Percentiles rank a stretch among this genome's conserved stretches.
Evolutionary conservation across 106 monocot genomes (phyloP).

Genomic region (Apostasia shenzhenica): DNA sequence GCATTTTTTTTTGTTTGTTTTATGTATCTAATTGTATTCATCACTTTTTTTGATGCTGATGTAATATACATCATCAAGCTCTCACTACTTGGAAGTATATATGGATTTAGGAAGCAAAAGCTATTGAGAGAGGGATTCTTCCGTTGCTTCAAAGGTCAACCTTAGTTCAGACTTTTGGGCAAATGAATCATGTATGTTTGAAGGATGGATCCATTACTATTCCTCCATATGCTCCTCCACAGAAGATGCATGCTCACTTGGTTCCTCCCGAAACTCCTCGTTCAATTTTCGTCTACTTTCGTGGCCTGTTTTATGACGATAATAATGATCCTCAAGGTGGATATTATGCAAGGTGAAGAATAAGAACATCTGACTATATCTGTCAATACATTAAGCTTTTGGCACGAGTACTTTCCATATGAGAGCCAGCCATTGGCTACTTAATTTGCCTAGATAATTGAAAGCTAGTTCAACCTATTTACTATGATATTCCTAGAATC

Average conservation of each 20-base stretch:
- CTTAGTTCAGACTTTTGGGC: conserved; percentile 79
- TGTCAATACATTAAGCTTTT: too few relatives aligned
- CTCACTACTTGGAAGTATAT: background rate
- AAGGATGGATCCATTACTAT: conserved; percentile 77
- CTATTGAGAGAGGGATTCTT: conserved; percentile 71
- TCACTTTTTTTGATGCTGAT: too few relatives aligned
- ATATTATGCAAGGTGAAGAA: conserved; percentile 68
- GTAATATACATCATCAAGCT: too few relatives aligned
- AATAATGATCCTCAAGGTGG: conserved; percentile 84
- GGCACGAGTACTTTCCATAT: too few relatives aligned
- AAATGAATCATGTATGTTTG: conserved; percentile 70
- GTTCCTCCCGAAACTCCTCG: conserved; percentile 71
- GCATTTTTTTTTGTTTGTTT: too few relatives aligned
- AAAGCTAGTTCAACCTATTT: background rate
- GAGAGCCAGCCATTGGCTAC: too few relatives aligned
- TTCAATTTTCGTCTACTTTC: conserved; percentile 81
- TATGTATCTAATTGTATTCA: too few relatives aligned
- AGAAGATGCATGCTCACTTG: conserved; percentile 83
- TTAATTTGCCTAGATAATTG: too few relatives aligned
- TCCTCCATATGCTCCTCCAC: conserved; percentile 79
- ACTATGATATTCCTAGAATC: too few relatives aligned
- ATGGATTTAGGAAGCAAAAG: conserved; percentile 64
- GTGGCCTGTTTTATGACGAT: conserved; percentile 75
- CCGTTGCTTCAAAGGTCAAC: conserved; percentile 69
- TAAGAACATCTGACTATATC: too few relatives aligned